A percentile compares a stretch with the other conserved stretches of the same genome.
Evolutionary conservation across 495 filamentous ascomycete genomes (phyloP).

Genomic region (Annulohypoxylon maeteangense): DNA sequence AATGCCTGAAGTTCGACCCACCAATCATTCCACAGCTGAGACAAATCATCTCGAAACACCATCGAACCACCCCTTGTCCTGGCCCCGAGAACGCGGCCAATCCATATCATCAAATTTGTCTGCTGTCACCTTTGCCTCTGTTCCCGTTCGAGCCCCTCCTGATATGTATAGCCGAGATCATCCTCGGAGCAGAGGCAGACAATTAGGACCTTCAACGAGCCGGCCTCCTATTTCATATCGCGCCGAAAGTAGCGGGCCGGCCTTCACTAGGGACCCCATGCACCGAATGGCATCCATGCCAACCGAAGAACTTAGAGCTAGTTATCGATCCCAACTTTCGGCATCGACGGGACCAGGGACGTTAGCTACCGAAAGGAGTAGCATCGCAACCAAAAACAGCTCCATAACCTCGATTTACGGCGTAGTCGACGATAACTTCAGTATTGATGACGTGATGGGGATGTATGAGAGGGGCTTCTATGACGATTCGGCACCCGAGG

Average conservation of each 20-base stretch:
- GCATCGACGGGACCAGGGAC: constrained; percentile 75
- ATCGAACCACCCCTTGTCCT: constrained; percentile 42
- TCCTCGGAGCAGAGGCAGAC: constrained; percentile 38
- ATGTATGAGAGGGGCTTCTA: constrained; percentile 90
- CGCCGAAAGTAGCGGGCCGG: constrained; percentile 43
- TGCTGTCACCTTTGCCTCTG: constrained; percentile 55
- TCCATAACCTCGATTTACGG: constrained; percentile 74
- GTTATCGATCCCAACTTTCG: constrained; percentile 74
- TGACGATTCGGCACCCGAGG: constrained; percentile 63
- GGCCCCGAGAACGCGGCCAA: constrained; percentile 55
- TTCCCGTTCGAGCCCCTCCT: constrained; percentile 48
- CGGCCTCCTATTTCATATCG: constrained; percentile 46
- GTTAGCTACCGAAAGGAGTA: constrained; percentile 80
- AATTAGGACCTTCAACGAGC: constrained; percentile 29
- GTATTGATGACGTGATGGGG: constrained; percentile 89
- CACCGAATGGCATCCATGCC: constrained; percentile 55
- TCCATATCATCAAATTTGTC: constrained; percentile 61
- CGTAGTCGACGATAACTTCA: constrained; percentile 76
- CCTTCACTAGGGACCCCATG: constrained; percentile 52
- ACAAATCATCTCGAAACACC: constrained; percentile 46
- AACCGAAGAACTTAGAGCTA: constrained; percentile 71
- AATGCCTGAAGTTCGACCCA: constrained; percentile 45
- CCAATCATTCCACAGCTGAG: constrained; percentile 44
- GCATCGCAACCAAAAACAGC: constrained; percentile 81
- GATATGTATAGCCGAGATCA: constrained; percentile 39